Evolutionary conservation across 208 protist genomes (phyloP).

Genomic region (Wallacemonas sp.): DNA sequence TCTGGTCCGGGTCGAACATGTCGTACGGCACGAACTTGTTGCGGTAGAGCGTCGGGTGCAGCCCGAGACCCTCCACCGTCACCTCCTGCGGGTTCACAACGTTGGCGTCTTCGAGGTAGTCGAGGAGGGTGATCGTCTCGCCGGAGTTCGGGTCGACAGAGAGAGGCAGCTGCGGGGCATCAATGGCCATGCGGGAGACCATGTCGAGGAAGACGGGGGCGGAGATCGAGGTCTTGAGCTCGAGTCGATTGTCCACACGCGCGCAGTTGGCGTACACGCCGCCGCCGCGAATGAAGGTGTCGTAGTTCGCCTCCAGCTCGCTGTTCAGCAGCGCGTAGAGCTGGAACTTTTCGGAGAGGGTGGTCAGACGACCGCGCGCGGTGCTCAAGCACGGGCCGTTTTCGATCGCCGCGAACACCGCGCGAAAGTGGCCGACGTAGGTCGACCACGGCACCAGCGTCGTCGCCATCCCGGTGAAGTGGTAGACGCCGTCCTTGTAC

Average conservation of each 20-base stretch:
- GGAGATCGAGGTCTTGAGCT: slow-evolving; percentile 57
- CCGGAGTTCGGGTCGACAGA: slow-evolving; percentile 39
- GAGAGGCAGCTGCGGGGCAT: slow-evolving; percentile 64
- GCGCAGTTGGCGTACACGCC: slow-evolving; percentile 71
- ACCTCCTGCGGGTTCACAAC: slow-evolving; percentile 67
- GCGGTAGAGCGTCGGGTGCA: slow-evolving; percentile 81
- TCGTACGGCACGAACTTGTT: slow-evolving; percentile 88
- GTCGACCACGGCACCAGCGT: slow-evolving; percentile 69
- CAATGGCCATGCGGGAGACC: slow-evolving; percentile 58
- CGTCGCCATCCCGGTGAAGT: slow-evolving; percentile 64
- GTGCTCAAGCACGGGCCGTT: slow-evolving; percentile 86
- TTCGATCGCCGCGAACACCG: slow-evolving; percentile 75
- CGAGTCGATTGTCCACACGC: slow-evolving; percentile 74
- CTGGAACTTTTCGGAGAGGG: slow-evolving; percentile 79
- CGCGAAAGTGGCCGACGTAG: slow-evolving; percentile 67
- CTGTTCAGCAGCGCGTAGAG: slow-evolving; percentile 83
- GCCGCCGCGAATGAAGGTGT: slow-evolving; percentile 48
- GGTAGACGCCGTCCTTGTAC: slow-evolving; percentile 48
- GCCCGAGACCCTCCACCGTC: slow-evolving; percentile 84
- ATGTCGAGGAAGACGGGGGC: slow-evolving; percentile 77
- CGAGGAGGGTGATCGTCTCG: slow-evolving; percentile 44
- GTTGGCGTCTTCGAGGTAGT: slow-evolving; percentile 62
- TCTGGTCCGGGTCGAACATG: slow-evolving; percentile 67
- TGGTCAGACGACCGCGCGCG: slow-evolving; percentile 68
- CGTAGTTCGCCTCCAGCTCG: slow-evolving; percentile 55